phyloP scores from a whole-genome alignment of 306 rosid genomes.

The Cucumis melo region DNA sequence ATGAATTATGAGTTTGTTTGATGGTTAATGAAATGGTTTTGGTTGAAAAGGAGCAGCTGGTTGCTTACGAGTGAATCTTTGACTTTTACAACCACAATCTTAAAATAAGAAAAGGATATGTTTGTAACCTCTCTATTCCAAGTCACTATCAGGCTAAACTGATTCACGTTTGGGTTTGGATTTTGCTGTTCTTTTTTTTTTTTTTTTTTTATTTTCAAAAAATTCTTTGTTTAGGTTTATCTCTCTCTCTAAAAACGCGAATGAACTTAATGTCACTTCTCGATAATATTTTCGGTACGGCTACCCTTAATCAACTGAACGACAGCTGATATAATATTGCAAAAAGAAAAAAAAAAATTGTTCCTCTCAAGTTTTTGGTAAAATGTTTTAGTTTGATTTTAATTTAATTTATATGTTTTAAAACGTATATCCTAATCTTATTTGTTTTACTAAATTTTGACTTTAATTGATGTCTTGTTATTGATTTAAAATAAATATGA shows the following conservation, averaged over 20 bases:
- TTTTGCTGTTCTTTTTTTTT: not conserved
- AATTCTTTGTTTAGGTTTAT: not conserved
- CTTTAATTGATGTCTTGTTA: too few relatives aligned
- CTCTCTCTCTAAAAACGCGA: too few relatives aligned
- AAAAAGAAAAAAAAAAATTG: too few relatives aligned
- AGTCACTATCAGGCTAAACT: not conserved
- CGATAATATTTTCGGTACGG: not conserved
- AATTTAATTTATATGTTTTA: too few relatives aligned
- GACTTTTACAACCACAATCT: not conserved
- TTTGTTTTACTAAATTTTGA: accelerated
- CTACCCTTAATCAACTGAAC: too few relatives aligned
- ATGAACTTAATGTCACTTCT: not conserved
- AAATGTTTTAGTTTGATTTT: too few relatives aligned
- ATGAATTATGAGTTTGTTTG: not conserved
- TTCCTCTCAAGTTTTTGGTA: too few relatives aligned
- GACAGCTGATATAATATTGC: too few relatives aligned
- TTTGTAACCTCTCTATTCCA: not conserved
- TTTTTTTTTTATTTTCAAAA: not conserved
- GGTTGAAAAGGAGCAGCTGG: not conserved
- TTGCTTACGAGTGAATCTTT: not conserved
- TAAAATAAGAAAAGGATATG: not conserved
- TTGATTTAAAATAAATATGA: too few relatives aligned
- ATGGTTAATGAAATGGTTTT: not conserved
- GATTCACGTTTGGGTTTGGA: not conserved
- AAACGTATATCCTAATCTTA: too few relatives aligned